Percentiles rank a stretch among this genome's conserved stretches.
These are phyloP conservation scores for Xerocomus nothofagi DNA, from an alignment of 1,284 basidiomycete genomes.

Conservation along the genomic window DNA sequence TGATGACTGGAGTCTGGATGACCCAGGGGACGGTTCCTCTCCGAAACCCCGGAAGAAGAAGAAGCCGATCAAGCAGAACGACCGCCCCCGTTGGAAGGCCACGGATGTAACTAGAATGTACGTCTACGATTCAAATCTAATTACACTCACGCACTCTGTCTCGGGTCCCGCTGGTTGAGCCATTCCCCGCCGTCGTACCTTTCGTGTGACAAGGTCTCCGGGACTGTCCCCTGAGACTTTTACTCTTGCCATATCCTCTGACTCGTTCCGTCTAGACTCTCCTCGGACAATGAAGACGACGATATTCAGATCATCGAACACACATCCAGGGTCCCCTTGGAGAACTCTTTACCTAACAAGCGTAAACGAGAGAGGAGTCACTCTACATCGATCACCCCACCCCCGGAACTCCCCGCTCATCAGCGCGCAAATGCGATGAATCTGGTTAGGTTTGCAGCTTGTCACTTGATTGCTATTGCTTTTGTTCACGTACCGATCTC, in stretches of 20 bases:
- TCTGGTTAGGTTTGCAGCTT: constrained; percentile 52
- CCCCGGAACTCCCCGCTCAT: constrained; percentile 54
- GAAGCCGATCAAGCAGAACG: constrained; percentile 34
- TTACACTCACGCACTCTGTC: neutral
- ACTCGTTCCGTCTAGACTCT: constrained; percentile 27
- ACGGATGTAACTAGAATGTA: constrained; percentile 27
- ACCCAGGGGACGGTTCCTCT: constrained; percentile 26
- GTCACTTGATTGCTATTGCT: neutral
- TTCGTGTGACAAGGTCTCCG: constrained; percentile 1
- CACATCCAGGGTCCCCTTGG: constrained; percentile 23
- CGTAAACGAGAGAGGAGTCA: constrained; percentile 54
- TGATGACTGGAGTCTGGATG: constrained; percentile 29
- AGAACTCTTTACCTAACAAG: constrained; percentile 29
- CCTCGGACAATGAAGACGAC: constrained; percentile 52
- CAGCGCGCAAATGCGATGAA: constrained; percentile 53
- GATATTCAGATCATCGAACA: constrained; percentile 41
- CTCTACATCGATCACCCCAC: constrained; percentile 71
- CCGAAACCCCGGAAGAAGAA: constrained; percentile 40
- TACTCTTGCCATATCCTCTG: constrained; percentile 5
- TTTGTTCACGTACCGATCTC: constrained; percentile 16
- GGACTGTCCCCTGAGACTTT: neutral
- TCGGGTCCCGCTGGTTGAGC: neutral
- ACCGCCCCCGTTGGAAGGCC: constrained; percentile 41
- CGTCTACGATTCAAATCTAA: constrained; percentile 18
- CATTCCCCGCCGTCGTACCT: neutral